Base-by-base conservation (phyloP, 202 grass and related monocot species). In the Digitaria exilis region DNA sequence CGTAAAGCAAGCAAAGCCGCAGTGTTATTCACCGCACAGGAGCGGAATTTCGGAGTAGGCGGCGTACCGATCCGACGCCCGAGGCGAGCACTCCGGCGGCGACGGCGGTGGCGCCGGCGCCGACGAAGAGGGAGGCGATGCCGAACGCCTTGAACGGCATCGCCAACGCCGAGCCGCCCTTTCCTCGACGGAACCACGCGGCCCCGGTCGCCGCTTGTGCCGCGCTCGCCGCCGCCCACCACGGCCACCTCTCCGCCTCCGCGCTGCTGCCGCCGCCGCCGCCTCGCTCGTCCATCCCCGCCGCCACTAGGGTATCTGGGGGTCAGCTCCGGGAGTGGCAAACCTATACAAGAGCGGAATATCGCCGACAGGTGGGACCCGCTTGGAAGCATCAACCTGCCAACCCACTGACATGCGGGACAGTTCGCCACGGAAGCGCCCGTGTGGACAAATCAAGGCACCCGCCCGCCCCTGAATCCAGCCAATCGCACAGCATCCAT, bases 61-160 rank as follows among this genome's bases (percentile, higher is more conserved):
- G 25, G 5, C 59, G 65, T 84, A 97, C 89, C 67, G 89, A 85
- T 57, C 90, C 76, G 25, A 95, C 72, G 52, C 92, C 95, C 30
- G 88, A 71, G 28, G 88, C 88, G 49, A 79, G 39, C 13, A 95
- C 75, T 31, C 84, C 72, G 5, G 90, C 86, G 24, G 67, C 46
- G 62, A 29, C 77, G 28, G 84, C 65, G 9, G 92, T 89, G 82
- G 85, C 87, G 7, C 76, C 82, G 44, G 85, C 55, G 28, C 92
- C 75, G 64, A 98, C 87, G 87, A 95, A 90, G 68, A 98, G 80
- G 35, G 82, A 80, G 25, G 90, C 87, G 57, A 92, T 84, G 67
- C 57, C 84, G 87, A 98, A 95, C 62, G 92, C 95, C 82, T 78
- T 95, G 79, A 98, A 86, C 21, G 95, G 90, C 95, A 98, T 93